Evolutionary conservation across 2,329 filamentous ascomycete genomes (phyloP), one percentile per base, ranked within the genome.

Genomic region (Peltaster fructicola): DNA sequence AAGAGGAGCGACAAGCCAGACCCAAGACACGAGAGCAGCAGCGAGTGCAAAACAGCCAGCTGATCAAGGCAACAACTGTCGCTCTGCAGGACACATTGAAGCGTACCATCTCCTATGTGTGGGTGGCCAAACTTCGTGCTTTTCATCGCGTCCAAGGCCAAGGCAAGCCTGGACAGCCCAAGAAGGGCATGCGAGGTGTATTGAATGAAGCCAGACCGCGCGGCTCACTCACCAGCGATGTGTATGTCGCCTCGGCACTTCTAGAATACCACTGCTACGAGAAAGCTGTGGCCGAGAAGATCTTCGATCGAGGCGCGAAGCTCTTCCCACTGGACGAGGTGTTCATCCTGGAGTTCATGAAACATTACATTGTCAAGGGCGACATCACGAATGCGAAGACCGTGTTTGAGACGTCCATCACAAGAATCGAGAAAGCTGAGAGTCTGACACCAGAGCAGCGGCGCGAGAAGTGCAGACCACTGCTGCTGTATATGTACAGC

Each of bases 191-290:
- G 39, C 70, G 88, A 32, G 76, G 81, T 37, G 71, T 93, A 8
- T 95, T 98, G 44, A 73, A 71, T 2, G 82, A 95, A 48, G 84
- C 88, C 23, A 71, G 88, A 16, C 76, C 78, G 41, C 73, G 73
- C 35, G 90, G 88, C 10, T 76, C 82, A 26, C 66, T 98, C 22
- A 88, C 81, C 6, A 91, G 81, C 40, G 88, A 95, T 47, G 80
- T 93, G 5, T 98, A 98, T 45, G 78, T 93, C 26, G 82, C 82
- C 1, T 81, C 81, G 38, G 88, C 90, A 9, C 62, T 91, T 30
- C 78, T 98, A 44, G 88, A 98, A 50, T 85, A 88, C 46, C 74
- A 91, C 39, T 90, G 90, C 38, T 98, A 98, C 52, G 88, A 91
- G 44, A 88, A 95, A 41, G 68, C 74, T 1, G 80, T 88, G 1